Conservation (phyloP, 2,329 filamentous ascomycete species). For the Aureobasidium sp. region DNA sequence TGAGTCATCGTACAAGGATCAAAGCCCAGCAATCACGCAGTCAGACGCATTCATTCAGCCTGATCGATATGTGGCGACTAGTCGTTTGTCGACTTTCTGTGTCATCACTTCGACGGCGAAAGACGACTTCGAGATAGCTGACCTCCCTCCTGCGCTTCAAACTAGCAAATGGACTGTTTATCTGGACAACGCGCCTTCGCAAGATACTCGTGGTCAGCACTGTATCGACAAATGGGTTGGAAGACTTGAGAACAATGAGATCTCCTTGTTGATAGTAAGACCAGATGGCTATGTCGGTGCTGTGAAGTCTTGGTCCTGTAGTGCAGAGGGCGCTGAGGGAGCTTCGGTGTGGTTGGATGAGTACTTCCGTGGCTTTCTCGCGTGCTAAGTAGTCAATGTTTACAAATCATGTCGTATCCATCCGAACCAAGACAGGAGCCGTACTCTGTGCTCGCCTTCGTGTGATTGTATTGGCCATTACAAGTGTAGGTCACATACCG, state of each 20-base stretch:
- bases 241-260: conserved; percentile 48
- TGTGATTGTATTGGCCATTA: no score
- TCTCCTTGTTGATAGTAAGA: conserved; percentile 60
- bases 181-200: conserved; percentile 56
- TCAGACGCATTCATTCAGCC: conserved; percentile 61
- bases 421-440: no score
- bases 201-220: conserved; percentile 43
- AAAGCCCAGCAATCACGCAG: conserved; percentile 50
- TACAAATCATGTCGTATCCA: no score
- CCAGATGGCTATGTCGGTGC: conserved; percentile 69
- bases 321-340: conserved; percentile 23
- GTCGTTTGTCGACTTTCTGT: conserved; percentile 62
- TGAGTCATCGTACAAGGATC: conserved; percentile 53
- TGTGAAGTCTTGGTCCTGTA: conserved; percentile 39
- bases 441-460: no score
- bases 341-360: conserved; percentile 41
- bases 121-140: conserved; percentile 56
- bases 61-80: conserved; percentile 61
- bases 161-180: conserved; percentile 67
- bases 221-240: conserved; percentile 67
- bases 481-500: no score
- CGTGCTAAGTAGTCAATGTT: background rate
- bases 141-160: conserved; percentile 56
- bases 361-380: conserved; percentile 45
- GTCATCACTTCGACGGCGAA: conserved; percentile 62